phyloP scores from a whole-genome alignment of 2,329 filamentous ascomycete genomes.

The Shiraia bambusicola region DNA sequence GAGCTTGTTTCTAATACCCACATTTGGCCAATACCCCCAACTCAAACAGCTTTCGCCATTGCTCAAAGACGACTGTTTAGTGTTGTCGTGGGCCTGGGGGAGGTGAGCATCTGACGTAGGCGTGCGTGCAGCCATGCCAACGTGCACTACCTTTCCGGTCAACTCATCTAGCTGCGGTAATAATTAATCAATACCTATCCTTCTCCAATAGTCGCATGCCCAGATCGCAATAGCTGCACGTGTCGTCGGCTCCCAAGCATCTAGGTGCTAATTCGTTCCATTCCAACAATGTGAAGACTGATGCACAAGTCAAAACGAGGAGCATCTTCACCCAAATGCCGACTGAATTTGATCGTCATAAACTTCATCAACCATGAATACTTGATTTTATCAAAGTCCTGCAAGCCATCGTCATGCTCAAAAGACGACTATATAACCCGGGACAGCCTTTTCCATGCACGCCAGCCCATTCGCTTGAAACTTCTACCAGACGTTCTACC shows the following conservation, averaged over 20 bases:
- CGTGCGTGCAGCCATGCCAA: conserved; percentile 1
- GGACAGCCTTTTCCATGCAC: conserved; percentile 39
- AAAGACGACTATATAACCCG: conserved; percentile 36
- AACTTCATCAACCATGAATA: conserved; percentile 37
- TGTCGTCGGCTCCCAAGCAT: too few relatives aligned
- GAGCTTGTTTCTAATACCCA: too few relatives aligned
- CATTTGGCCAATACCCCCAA: neutral
- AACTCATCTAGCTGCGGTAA: neutral
- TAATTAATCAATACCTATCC: too few relatives aligned
- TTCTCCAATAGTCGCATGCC: too few relatives aligned
- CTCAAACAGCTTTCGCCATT: conserved; percentile 1
- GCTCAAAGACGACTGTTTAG: neutral
- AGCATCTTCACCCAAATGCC: neutral
- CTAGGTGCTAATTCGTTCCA: too few relatives aligned
- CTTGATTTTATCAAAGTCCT: conserved; percentile 33
- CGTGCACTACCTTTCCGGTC: neutral
- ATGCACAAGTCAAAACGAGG: neutral
- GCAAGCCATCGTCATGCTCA: conserved; percentile 20
- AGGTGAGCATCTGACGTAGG: neutral
- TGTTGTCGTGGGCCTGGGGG: neutral
- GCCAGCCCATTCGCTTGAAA: conserved; percentile 36
- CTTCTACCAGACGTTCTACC: conserved; percentile 36
- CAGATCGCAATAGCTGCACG: too few relatives aligned
- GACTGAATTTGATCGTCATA: conserved; percentile 10
- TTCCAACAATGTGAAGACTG: too few relatives aligned